A percentile compares a stretch with the other conserved stretches of the same genome.
These are phyloP conservation scores for Lodderomyces parapsilosis DNA, from an alignment of 1,139 yeast genomes.

Conservation along the genomic window DNA sequence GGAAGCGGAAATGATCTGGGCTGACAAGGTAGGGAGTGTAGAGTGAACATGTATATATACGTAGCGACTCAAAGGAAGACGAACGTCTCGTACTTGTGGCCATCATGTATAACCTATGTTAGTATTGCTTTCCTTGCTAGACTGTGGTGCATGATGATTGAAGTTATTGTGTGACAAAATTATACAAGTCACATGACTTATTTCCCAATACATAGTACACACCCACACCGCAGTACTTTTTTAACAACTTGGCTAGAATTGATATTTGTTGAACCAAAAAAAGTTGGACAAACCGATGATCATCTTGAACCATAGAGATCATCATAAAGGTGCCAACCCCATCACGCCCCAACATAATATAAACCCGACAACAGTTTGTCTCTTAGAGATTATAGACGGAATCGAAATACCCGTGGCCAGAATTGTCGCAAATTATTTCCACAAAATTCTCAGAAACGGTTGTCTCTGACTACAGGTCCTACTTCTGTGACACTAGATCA, in stretches of 20 bases:
- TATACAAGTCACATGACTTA: not conserved
- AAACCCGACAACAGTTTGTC: no score
- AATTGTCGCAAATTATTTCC: not conserved
- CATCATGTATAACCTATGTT: no score
- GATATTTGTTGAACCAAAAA: not conserved
- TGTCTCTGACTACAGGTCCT: not conserved
- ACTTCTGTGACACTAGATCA: not conserved
- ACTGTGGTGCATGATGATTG: no score
- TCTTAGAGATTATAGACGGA: no score
- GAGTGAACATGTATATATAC: conserved; percentile 2
- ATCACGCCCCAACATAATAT: no score
- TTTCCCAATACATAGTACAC: not conserved
- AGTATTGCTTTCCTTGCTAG: no score
- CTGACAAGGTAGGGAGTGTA: conserved; percentile 39
- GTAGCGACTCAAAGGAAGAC: no score
- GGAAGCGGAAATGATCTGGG: conserved; percentile 86
- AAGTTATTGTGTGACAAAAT: not conserved
- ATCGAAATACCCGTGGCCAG: no score
- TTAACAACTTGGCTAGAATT: not conserved
- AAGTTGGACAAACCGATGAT: conserved; percentile 2
- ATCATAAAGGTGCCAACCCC: no score
- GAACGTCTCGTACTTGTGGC: no score
- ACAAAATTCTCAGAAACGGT: not conserved
- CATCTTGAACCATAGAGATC: no score
- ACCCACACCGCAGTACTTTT: not conserved